Base-by-base conservation (phyloP, 768 basidiomycete genomes). In the Kwoniella botswanensis region DNA sequence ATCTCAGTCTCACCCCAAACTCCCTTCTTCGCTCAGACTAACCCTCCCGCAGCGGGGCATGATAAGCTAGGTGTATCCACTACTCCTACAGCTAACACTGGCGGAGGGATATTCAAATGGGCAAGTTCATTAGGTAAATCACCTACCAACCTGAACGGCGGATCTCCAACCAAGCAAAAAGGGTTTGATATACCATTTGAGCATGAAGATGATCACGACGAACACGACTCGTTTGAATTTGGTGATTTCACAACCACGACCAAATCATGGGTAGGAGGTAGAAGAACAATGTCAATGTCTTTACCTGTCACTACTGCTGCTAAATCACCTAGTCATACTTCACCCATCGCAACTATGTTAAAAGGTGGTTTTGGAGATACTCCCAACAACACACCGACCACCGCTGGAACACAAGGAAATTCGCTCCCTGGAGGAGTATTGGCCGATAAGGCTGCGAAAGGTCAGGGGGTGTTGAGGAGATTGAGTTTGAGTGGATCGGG, bases 161-260 rank as follows among this genome's bases (percentile, higher is more conserved):
- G 12, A 17, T 54, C 61, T 0, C 59, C 56, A 24, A 46, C 56
- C 43, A 44, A 64, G 58, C 67, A 68, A 57, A 56, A 52, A 44
- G 74, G 74, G 26, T 75, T 72, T 61, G 71, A 72, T 41, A 58
- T 72, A 54, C 71, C 71, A 3, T 10, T 57, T 41, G 17, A 61
- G 18, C 59, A 58, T 41, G 57, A 62, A 22, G 41, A 74, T n/a
- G 71, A 76, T 10, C 72, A 78, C 58, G 79, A 79, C 21, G 17
- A 61, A 11, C 79, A 80, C 63, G 79, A 80, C 56, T 76, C 79
- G 11, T 76, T 80, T 44, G 79, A 80, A 52, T 78, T 80, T 68
- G 79, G 77, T n/a, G 79, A 80, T 76, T 59, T 73, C 6, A 71
- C 66, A 42, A 59, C 73, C 6, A 71, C 66, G 35, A 59, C 73